Evolutionary conservation across 306 rosid species (phyloP), one percentile per base, ranked within the genome.

Genomic region (Acacia acuminata): DNA sequence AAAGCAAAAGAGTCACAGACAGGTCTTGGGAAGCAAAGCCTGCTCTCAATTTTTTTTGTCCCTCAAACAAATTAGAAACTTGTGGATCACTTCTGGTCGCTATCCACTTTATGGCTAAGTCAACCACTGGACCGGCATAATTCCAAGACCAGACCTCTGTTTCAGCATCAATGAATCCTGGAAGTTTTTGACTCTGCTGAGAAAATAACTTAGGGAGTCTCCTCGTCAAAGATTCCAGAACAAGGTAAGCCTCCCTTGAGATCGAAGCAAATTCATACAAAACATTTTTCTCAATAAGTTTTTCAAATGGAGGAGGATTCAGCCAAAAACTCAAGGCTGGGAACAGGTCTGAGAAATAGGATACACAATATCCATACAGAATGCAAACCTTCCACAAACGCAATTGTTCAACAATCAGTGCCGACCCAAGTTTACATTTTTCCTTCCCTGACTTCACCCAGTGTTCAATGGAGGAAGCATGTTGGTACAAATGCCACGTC

Each of bases 311-410:
- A 71, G 96, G 96, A 19, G 91, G 94, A 84, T 86, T 92, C 88
- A 96, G 82, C 99, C 98, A 96, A 73, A 91, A 81, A 86, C 94
- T 92, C 83, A 96, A 81, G 86, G 89, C 85, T 56, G 93, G 91
- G 87, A 96, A 96, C 71, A 92, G 73, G 81, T 91, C 94, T 0
- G 94, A 88, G 87, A 92, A 92, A 87, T 81, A 83, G 45, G 96
- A 92, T 65, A 91, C 90, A 70, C 92, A 94, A 82, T 86, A 87
- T 64, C 98, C 99, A 85, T 94, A 89, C 87, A 86, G 96, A 87
- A 96, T 82, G 87, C 98, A 96, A 82, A 96, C 94, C 94, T 85
- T 94, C 99, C 98, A 96, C 81, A 92, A 85, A 56, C 94, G 93
- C 79, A 94, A 81, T 77, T 93, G 98, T 81, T 96, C 99, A 83